Evolutionary conservation across 805 yeast species (phyloP), one percentile per base, ranked within the genome.

Genomic region (Kodamaea laetipori): DNA sequence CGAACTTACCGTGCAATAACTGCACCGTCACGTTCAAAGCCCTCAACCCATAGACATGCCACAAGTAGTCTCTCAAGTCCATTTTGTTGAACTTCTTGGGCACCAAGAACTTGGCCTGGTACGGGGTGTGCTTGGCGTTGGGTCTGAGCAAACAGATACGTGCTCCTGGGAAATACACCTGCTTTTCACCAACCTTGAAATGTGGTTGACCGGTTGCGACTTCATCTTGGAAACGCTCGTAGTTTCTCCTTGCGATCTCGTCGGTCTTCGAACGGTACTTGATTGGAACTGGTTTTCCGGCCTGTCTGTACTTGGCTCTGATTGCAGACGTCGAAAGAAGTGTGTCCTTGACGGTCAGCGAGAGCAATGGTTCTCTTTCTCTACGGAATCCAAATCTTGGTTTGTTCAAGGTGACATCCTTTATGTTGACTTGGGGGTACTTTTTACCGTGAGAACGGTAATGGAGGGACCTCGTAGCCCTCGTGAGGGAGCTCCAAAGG

Each of bases 111-210:
- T 89, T 90, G 39, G 98, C 98, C 66, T 90, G 97, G 68, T 86
- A 90, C 37, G 99, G 99, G 0, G 97, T 86, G 66, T 88, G 96
- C 59, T 87, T 87, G n/a, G 98, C 97, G 57, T 86, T 86, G 33
- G 97, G 96, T 60, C 96, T 78, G 49, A 94, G 68, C 24, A 92
- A 71, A 39, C 86, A 80, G 28, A 92, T 73, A 49, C 92, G 74
- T 1, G 95, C 96, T 49, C 81, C 81, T 24, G 99, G 99, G 63
- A 92, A 86, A 61, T 80, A 90, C 7, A 86, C 72, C 50, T 85
- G 73, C 51, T 77, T 80, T 4, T 80, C 83, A 56, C 99, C 99
- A 6, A 86, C 79, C 31, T 72, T 73, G 77, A 89, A 92, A 71
- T 90, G 96, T 2, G 96, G 84, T 51, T 74, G 73, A 31, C 84